Conservation (phyloP, 1,139 yeast genomes). For the Suhomyces terraborum region DNA sequence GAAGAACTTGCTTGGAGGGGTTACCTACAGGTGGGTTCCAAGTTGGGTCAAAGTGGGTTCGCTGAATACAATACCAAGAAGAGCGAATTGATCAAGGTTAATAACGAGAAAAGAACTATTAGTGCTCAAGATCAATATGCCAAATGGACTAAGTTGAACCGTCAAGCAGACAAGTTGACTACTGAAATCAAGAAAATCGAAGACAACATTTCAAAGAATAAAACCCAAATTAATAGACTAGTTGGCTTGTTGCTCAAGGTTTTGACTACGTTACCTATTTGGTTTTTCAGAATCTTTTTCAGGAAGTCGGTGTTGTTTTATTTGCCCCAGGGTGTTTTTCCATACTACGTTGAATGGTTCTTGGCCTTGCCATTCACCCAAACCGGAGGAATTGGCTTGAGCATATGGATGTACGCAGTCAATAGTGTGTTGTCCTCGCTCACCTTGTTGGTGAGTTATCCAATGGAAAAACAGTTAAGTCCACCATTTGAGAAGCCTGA, state of each 20-base stretch:
- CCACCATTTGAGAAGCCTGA: neutral
- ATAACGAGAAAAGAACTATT: slow-evolving; percentile 58
- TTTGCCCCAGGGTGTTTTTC: slow-evolving; percentile 61
- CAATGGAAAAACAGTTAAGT: slow-evolving; percentile 26
- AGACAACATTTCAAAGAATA: slow-evolving; percentile 36
- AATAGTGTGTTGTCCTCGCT: slow-evolving; percentile 35
- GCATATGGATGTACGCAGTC: slow-evolving; percentile 50
- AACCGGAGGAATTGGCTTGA: slow-evolving; percentile 54
- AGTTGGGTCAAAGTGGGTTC: slow-evolving; percentile 32
- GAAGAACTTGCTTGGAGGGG: slow-evolving; percentile 44
- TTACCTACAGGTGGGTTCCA: slow-evolving; percentile 40
- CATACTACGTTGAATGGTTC: slow-evolving; percentile 56
- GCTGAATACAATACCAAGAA: slow-evolving; percentile 41
- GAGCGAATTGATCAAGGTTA: slow-evolving; percentile 48
- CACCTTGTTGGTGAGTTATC: slow-evolving; percentile 32
- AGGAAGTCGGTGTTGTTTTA: slow-evolving; percentile 61
- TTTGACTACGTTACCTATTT: slow-evolving; percentile 45
- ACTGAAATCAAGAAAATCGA: slow-evolving; percentile 51
- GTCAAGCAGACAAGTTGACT: slow-evolving; percentile 63
- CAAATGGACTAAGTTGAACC: slow-evolving; percentile 89
- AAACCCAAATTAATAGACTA: slow-evolving; percentile 37
- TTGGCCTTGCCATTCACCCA: slow-evolving; percentile 64
- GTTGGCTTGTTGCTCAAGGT: slow-evolving; percentile 31
- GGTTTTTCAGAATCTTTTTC: slow-evolving; percentile 56
- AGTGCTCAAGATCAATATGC: slow-evolving; percentile 95